These are phyloP conservation scores for Sclerotinia borealis DNA, from an alignment of 2,329 filamentous ascomycete genomes.

Conservation along the genomic window DNA sequence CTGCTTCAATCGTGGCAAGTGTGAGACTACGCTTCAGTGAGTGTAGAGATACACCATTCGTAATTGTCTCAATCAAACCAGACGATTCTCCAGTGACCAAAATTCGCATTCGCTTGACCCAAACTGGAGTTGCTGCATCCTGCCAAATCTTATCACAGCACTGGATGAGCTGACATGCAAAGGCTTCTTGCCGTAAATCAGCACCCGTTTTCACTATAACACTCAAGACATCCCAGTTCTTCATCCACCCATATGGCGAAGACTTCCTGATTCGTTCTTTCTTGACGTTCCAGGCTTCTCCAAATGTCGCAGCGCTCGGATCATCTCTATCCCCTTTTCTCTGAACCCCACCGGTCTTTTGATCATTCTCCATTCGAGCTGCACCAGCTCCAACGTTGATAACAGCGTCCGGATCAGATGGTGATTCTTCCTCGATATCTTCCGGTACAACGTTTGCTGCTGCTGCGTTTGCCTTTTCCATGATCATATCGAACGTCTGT, in stretches of 20 bases:
- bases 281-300: slow-evolving; percentile 79
- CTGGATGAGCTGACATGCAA: slow-evolving; percentile 77
- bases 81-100: slow-evolving; percentile 80
- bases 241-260: slow-evolving; percentile 82
- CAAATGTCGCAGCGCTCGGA: slow-evolving; percentile 78
- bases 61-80: slow-evolving; percentile 81
- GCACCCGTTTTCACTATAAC: slow-evolving; percentile 85
- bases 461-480: slow-evolving; percentile 60
- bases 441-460: slow-evolving; percentile 41
- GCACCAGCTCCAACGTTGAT: slow-evolving; percentile 65
- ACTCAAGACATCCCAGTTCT: slow-evolving; percentile 82
- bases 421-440: slow-evolving; percentile 50
- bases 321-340: slow-evolving; percentile 78
- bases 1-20: slow-evolving; percentile 65
- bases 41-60: slow-evolving; percentile 81
- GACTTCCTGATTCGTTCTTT: slow-evolving; percentile 78
- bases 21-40: slow-evolving; percentile 78
- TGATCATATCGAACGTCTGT: slow-evolving; percentile 76
- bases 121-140: slow-evolving; percentile 69
- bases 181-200: slow-evolving; percentile 77
- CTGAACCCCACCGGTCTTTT: slow-evolving; percentile 78
- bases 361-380: slow-evolving; percentile 82
- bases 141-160: slow-evolving; percentile 79
- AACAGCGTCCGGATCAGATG: slow-evolving; percentile 37
- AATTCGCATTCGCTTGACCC: slow-evolving; percentile 84